These are phyloP conservation scores for Leishmania martiniquensis DNA, from an alignment of 208 protist species.

Conservation along the genomic window DNA sequence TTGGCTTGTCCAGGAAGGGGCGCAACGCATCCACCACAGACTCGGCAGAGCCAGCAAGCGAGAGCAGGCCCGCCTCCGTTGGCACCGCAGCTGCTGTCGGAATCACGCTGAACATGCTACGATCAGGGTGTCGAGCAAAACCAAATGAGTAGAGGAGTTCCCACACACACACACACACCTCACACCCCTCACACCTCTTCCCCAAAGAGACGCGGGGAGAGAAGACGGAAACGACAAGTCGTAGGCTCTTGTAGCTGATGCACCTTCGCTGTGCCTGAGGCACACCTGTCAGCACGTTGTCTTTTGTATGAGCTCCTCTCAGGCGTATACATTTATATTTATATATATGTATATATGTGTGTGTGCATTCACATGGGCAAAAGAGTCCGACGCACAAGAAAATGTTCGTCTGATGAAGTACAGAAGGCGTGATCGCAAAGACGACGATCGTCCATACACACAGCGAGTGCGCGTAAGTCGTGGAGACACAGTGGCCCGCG, in stretches of 20 bases:
- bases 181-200: no score
- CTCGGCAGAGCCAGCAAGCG: constrained; percentile 22
- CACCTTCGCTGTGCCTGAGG: background rate
- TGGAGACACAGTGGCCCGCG: background rate
- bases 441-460: background rate
- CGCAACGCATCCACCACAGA: constrained; percentile 20
- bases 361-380: background rate
- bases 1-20: constrained; percentile 8
- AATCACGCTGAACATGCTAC: constrained; percentile 21
- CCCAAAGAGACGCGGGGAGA: background rate
- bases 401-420: background rate
- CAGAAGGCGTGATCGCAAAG: background rate
- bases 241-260: background rate
- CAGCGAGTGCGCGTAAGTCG: background rate
- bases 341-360: background rate
- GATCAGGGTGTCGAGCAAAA: background rate
- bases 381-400: background rate
- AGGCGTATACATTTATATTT: background rate
- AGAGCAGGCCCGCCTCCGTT: constrained; percentile 4
- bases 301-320: background rate
- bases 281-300: background rate
- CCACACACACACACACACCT: no score
- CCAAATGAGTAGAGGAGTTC: background rate
- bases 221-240: no score
- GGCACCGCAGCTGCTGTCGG: constrained; percentile 20